Evolutionary conservation across 305 asterid species (phyloP).

Genomic region (Solanum aculeatissimum): DNA sequence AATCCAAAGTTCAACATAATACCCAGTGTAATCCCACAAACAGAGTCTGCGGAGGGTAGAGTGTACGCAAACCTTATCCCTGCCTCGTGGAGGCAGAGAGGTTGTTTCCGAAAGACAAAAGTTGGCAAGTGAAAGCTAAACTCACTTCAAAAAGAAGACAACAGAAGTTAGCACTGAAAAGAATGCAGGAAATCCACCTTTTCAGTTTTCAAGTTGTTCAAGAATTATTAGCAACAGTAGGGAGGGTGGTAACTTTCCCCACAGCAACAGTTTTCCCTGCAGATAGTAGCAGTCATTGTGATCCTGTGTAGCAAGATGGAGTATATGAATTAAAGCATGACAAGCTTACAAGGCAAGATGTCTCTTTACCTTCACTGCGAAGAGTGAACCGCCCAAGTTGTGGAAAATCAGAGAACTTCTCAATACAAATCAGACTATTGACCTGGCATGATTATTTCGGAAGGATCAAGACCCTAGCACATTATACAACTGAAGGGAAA

Average conservation of each 20-base stretch:
- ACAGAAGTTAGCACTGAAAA: not conserved
- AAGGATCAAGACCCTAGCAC: not conserved
- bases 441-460: constrained; percentile 33
- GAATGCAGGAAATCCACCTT: not conserved
- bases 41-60: not conserved
- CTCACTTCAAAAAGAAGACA: not conserved
- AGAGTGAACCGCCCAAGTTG: constrained; percentile 94
- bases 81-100: not conserved
- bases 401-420: constrained; percentile 63
- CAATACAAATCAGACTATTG: constrained; percentile 63
- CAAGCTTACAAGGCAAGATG: not conserved
- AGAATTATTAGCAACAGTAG: constrained; percentile 18
- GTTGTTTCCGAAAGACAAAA: not conserved
- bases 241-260: constrained; percentile 59
- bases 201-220: constrained; percentile 4
- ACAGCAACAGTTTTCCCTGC: constrained; percentile 92
- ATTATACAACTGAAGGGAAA: not conserved
- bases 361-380: constrained; percentile 71
- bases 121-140: not conserved
- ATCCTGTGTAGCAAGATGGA: not conserved
- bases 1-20: not conserved
- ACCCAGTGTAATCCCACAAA: not conserved
- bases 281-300: not conserved
- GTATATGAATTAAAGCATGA: not conserved
- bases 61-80: not conserved